Conservation (phyloP, 2,329 filamentous ascomycete genomes). For the Chaetomiaceae sp. region DNA sequence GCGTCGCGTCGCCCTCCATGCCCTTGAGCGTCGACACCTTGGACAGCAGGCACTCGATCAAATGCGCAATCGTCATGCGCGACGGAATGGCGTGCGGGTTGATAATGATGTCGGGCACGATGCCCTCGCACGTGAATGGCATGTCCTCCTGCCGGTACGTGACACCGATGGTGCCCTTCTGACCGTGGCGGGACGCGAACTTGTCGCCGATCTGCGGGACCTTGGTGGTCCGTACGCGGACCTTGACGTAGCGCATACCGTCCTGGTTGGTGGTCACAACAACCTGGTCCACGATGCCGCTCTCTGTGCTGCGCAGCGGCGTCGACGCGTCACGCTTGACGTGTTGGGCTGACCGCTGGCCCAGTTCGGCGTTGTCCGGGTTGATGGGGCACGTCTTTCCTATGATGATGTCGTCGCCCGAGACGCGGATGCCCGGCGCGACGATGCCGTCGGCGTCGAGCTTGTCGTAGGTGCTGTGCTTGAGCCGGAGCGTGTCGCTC, state of each 20-base stretch:
- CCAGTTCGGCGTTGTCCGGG: slow-evolving; percentile 86
- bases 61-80: slow-evolving; percentile 99
- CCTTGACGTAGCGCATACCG: slow-evolving; percentile 93
- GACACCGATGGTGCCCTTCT: slow-evolving; percentile 98
- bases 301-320: slow-evolving; percentile 89
- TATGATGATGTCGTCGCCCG: slow-evolving; percentile 97
- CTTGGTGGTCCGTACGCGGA: slow-evolving; percentile 95
- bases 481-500: slow-evolving; percentile 81
- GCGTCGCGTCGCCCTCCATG: slow-evolving; percentile 93
- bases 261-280: slow-evolving; percentile 92
- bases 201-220: slow-evolving; percentile 98
- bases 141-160: slow-evolving; percentile 98
- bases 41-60: slow-evolving; percentile 96
- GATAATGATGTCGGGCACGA: slow-evolving; percentile 94
- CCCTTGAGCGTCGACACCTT: slow-evolving; percentile 93
- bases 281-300: slow-evolving; percentile 91
- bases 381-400: slow-evolving; percentile 96
- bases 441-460: slow-evolving; percentile 95
- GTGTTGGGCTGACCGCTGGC: slow-evolving; percentile 83
- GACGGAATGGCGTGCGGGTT: slow-evolving; percentile 99
- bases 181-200: slow-evolving; percentile 97
- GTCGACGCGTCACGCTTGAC: slow-evolving; percentile 95
- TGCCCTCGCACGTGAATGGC: slow-evolving; percentile 90
- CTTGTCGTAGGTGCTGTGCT: slow-evolving; percentile 96
- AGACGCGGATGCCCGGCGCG: slow-evolving; percentile 87